phyloP scores from a whole-genome alignment of 176 grass and related monocot genomes.

The Zizania latifolia region DNA sequence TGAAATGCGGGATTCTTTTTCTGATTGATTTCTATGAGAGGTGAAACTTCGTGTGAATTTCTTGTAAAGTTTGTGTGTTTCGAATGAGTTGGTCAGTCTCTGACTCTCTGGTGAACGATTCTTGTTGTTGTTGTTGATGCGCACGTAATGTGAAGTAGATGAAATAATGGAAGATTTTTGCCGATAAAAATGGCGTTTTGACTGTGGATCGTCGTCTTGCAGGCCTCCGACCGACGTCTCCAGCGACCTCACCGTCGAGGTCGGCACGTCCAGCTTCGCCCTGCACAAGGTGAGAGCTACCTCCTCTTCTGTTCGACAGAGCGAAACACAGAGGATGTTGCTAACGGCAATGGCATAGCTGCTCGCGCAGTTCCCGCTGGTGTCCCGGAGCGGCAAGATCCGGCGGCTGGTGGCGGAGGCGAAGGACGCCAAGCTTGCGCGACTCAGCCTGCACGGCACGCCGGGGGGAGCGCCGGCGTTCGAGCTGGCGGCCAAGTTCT shows the following conservation, averaged over 20 bases:
- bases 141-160: too few species aligned
- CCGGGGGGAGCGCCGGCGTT: slow-evolving; percentile 67
- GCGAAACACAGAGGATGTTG: not conserved
- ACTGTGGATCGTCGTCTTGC: not conserved
- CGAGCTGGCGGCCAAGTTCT: slow-evolving; percentile 85
- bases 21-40: too few species aligned
- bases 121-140: not conserved
- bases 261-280: slow-evolving; percentile 84
- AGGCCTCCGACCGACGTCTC: slow-evolving; percentile 97
- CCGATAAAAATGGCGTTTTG: not conserved
- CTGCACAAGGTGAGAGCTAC: slow-evolving; percentile 84
- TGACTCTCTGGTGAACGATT: too few species aligned
- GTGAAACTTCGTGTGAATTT: too few species aligned
- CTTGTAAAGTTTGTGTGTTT: too few species aligned
- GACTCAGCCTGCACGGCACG: slow-evolving; percentile 54
- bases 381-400: slow-evolving; percentile 87
- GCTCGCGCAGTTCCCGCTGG: slow-evolving; percentile 84
- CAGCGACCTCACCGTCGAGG: slow-evolving; percentile 84
- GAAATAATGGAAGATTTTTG: not conserved
- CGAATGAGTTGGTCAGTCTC: too few species aligned
- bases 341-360: slow-evolving; percentile 53
- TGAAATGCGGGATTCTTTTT: not conserved
- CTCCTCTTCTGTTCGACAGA: not conserved
- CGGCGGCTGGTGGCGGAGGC: slow-evolving; percentile 59
- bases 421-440: slow-evolving; percentile 65